Evolutionary conservation across 768 basidiomycete species (phyloP), one percentile per base, ranked within the genome.

Genomic region (Macrolepiota fuliginosa): DNA sequence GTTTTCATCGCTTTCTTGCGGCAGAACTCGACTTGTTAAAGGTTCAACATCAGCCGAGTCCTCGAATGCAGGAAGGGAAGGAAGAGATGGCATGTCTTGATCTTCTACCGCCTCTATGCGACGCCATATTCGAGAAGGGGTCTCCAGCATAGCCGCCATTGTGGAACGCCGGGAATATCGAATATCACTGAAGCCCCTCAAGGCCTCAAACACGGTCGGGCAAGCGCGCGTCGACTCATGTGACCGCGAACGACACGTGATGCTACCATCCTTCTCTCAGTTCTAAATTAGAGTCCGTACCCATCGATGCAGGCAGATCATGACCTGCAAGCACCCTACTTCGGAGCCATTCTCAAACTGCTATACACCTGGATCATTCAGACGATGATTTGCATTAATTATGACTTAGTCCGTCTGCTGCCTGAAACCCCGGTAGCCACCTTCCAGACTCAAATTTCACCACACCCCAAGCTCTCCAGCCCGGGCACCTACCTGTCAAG

Each of bases 81-180:
- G 92, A 2, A 94, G 77, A 32, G 92, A 94, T 10, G 92, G 89
- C 79, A 93, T 89, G 64, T 92, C 90, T 64, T 78, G 73, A 62
- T 86, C 84, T 66, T 92, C 88, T n/a, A 82, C 77, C 0, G 83
- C 87, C 71, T 94, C 85, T 54, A 94, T 92, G 50, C 92, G 83
- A 29, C 92, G 82, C 89, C 88, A 91, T 68, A 94, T 87, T 47
- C 91, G 81, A 25, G 92, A 94, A 0, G 92, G 92, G 15, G 92
- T 94, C 73, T 94, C 92, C 9, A 86, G 78, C 74, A 83, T 73
- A 15, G 79, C 79, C 68, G 86, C 80, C 75, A 83, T 81, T 12
- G 55, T 39, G 25, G 25, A 9, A 25, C 7, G 7, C 37, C 39
- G 11, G 11, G 3, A 15, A 40, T 22, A 40, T 22, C 27, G 3